Percentiles rank a stretch among this genome's conserved stretches.
Evolutionary conservation across 148 eudicot genomes (phyloP).

Genomic region (Vaccinium macrocarpon): DNA sequence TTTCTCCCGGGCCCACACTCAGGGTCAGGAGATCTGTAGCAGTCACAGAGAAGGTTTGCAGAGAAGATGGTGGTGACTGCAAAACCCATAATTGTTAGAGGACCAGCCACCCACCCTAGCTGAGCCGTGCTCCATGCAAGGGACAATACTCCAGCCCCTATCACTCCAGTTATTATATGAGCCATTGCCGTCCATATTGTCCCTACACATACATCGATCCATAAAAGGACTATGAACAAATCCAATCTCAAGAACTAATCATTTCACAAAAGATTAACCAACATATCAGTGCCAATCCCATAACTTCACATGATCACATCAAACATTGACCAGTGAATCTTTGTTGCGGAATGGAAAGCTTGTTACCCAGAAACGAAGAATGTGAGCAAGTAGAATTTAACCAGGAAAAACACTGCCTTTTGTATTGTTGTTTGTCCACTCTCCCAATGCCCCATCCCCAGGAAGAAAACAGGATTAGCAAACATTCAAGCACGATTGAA

Average conservation of each 20-base stretch:
- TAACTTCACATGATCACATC: neutral
- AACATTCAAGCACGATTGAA: neutral
- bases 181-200: conserved; percentile 53
- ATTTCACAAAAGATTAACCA: neutral
- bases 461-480: neutral
- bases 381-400: neutral
- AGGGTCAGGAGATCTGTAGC: conserved; percentile 45
- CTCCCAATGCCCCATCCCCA: neutral
- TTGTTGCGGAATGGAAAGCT: neutral
- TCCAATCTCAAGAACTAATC: neutral
- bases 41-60: conserved; percentile 37
- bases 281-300: neutral
- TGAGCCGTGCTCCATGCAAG: conserved; percentile 55
- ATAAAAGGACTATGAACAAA: neutral
- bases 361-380: neutral
- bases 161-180: conserved; percentile 54
- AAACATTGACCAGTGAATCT: neutral
- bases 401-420: neutral
- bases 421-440: neutral
- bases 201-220: conserved; percentile 26
- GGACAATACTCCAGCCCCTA: conserved; percentile 54
- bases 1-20: conserved; percentile 31
- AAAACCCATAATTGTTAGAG: conserved; percentile 35
- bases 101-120: conserved; percentile 63
- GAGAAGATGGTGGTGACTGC: conserved; percentile 36